Percentiles rank a stretch among this genome's conserved stretches.
Evolutionary conservation across 371 early-diverging fungal species (phyloP).

Genomic region (Smittium culicis): DNA sequence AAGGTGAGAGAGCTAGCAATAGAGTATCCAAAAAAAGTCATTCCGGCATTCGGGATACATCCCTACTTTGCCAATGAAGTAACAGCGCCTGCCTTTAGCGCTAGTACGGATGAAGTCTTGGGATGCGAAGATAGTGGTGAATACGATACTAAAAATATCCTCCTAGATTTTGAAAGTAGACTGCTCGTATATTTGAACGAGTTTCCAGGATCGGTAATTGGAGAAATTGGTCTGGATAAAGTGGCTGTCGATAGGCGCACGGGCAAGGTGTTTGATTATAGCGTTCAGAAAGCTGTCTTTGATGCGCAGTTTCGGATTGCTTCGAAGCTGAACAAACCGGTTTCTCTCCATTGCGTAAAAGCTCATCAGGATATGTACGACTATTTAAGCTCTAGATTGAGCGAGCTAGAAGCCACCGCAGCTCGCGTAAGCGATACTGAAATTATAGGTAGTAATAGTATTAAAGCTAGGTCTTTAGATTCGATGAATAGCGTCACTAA

Average conservation of each 20-base stretch:
- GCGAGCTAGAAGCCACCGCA: background rate
- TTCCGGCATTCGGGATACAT: constrained; percentile 49
- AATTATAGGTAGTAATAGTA: too few species aligned
- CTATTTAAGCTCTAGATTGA: constrained; percentile 27
- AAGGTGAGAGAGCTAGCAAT: constrained; percentile 25
- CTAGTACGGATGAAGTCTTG: background rate
- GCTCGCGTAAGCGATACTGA: background rate
- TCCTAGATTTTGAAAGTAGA: constrained; percentile 18
- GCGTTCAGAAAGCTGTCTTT: constrained; percentile 50
- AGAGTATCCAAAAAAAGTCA: constrained; percentile 18
- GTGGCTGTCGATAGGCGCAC: constrained; percentile 40
- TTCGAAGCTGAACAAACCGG: constrained; percentile 44
- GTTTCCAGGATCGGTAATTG: constrained; percentile 30
- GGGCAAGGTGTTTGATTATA: constrained; percentile 36
- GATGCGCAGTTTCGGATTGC: constrained; percentile 59
- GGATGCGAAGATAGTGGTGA: background rate
- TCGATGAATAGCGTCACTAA: background rate
- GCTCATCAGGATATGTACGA: constrained; percentile 52
- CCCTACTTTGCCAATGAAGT: constrained; percentile 48
- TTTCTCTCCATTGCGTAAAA: constrained; percentile 73
- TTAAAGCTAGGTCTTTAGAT: background rate
- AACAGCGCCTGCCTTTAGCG: background rate
- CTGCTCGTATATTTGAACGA: constrained; percentile 16
- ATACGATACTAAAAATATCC: constrained; percentile 13
- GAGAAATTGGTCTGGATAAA: constrained; percentile 79